These are phyloP conservation scores for Populus alba DNA, from an alignment of 345 rosid species.

Conservation along the genomic window DNA sequence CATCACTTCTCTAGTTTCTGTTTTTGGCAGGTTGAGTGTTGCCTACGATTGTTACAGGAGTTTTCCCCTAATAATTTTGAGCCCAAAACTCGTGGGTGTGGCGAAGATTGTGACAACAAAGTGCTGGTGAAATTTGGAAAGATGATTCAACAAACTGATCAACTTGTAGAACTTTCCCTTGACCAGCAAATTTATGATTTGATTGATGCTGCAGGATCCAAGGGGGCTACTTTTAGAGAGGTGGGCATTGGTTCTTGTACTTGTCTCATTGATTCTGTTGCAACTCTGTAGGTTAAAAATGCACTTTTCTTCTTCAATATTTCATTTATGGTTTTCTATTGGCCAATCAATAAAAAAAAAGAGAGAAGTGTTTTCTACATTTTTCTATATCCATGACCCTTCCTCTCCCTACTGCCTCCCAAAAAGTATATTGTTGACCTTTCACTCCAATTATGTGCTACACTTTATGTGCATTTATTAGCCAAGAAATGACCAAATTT, in stretches of 20 bases:
- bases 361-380: background rate
- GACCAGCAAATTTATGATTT: constrained; percentile 85
- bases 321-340: background rate
- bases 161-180: constrained; percentile 72
- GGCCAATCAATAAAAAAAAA: background rate
- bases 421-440: background rate
- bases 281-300: background rate
- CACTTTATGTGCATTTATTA: background rate
- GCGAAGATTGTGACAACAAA: constrained; percentile 29
- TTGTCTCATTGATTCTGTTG: background rate
- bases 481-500: background rate
- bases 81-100: constrained; percentile 15
- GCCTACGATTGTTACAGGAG: constrained; percentile 56
- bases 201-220: constrained; percentile 73
- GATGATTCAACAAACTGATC: constrained; percentile 53
- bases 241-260: constrained; percentile 33
- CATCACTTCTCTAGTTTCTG: background rate
- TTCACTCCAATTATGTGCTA: background rate
- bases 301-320: background rate
- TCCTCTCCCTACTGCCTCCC: background rate
- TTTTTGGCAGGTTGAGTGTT: constrained; percentile 56
- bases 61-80: constrained; percentile 46
- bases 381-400: background rate
- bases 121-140: constrained; percentile 66
- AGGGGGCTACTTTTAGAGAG: constrained; percentile 70